phyloP scores from a whole-genome alignment of 192 early-diverging fungal species.

The Funneliformis mosseae region DNA sequence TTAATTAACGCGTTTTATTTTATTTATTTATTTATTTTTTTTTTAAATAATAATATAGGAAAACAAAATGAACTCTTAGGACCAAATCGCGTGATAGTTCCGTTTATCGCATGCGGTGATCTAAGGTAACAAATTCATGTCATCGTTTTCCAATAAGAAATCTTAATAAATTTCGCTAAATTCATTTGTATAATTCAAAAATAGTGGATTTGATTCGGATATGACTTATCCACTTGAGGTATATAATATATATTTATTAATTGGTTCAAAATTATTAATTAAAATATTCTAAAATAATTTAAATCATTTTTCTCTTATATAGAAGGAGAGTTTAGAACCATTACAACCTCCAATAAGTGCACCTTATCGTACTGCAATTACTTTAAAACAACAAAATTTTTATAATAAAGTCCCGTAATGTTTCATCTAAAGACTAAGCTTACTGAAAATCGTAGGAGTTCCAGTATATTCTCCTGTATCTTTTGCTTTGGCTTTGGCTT shows the following conservation, averaged over 20 bases:
- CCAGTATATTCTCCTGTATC: constrained; percentile 52
- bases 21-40: too few species aligned
- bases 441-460: constrained; percentile 59
- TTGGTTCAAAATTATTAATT: constrained; percentile 37
- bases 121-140: constrained; percentile 50
- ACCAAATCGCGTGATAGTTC: constrained; percentile 78
- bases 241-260: constrained; percentile 30
- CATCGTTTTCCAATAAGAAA: constrained; percentile 15
- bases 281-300: background rate
- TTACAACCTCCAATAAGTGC: constrained; percentile 86
- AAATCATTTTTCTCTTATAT: constrained; percentile 17
- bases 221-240: constrained; percentile 76
- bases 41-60: constrained; percentile 28
- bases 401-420: constrained; percentile 55
- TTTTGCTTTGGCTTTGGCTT: constrained; percentile 67
- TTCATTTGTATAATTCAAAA: background rate
- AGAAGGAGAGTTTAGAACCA: constrained; percentile 60
- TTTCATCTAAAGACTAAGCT: constrained; percentile 41
- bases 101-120: constrained; percentile 92
- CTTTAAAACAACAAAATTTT: constrained; percentile 73
- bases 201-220: constrained; percentile 84
- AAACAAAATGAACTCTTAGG: constrained; percentile 65
- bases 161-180: background rate
- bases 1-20: background rate
- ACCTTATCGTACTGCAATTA: constrained; percentile 83